Percentiles rank a stretch among this genome's conserved stretches.
Conservation (phyloP, 495 filamentous ascomycete genomes). For the Daldinia concentrica region DNA sequence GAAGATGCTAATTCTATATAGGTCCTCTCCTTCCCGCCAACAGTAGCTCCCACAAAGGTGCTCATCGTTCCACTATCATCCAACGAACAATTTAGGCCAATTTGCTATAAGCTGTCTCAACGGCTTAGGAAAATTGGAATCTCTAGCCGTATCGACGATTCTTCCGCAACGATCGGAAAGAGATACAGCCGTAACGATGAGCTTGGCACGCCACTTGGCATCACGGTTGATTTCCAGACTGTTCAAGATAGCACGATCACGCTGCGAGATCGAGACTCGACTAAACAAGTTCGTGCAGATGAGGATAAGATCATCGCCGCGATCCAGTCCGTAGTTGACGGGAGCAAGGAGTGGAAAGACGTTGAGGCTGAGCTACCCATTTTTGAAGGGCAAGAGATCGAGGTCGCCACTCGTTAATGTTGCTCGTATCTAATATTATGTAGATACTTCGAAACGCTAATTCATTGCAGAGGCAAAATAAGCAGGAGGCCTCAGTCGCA, state of each 20-base stretch:
- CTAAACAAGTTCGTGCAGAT: conserved; percentile 73
- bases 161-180: conserved; percentile 76
- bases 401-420: conserved; percentile 37
- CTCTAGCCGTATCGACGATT: conserved; percentile 72
- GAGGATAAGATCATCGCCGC: conserved; percentile 71
- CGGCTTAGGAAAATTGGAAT: conserved; percentile 68
- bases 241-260: conserved; percentile 75
- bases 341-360: conserved; percentile 68
- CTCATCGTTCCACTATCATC: conserved; percentile 76
- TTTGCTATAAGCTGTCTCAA: conserved; percentile 63
- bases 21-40: conserved; percentile 79
- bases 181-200: conserved; percentile 78
- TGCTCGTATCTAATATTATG: not conserved
- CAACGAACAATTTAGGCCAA: conserved; percentile 68
- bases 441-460: conserved; percentile 8
- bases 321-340: conserved; percentile 65
- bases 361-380: conserved; percentile 66
- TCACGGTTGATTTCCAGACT: conserved; percentile 80
- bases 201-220: conserved; percentile 74
- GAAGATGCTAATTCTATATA: conserved; percentile 44
- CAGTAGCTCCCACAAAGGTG: conserved; percentile 78
- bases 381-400: conserved; percentile 67
- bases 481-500: conserved; percentile 22
- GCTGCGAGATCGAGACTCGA: conserved; percentile 76
- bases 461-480: conserved; percentile 5